Conservation (phyloP, 139 green algal genomes). For the Haematococcus sp. region DNA sequence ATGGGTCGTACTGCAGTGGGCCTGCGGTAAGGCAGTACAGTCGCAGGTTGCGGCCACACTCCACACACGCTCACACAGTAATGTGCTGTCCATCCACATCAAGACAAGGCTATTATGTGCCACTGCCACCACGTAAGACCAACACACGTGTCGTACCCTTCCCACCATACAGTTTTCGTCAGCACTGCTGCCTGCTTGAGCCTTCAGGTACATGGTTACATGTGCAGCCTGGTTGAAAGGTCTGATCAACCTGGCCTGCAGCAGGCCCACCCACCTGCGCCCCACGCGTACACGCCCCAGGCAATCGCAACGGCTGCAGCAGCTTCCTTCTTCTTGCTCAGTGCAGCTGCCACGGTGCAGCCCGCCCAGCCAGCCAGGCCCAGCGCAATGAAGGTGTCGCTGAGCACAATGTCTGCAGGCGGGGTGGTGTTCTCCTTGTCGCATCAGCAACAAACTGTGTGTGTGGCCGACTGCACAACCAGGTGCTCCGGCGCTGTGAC, state of each 20-base stretch:
- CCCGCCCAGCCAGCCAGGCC: constrained; percentile 9
- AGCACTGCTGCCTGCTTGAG: too few relatives aligned
- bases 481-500: too few relatives aligned
- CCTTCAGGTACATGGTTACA: too few relatives aligned
- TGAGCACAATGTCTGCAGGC: neutral
- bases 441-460: too few relatives aligned
- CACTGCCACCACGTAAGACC: neutral
- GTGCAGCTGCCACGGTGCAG: constrained; percentile 2
- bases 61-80: neutral
- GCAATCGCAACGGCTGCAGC: neutral
- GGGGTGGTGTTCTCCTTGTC: too few relatives aligned
- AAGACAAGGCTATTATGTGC: neutral
- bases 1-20: constrained; percentile 18
- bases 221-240: too few relatives aligned
- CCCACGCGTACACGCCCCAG: constrained; percentile 4
- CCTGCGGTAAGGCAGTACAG: constrained; percentile 4
- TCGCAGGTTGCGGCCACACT: neutral
- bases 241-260: too few relatives aligned
- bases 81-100: neutral
- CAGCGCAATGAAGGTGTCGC: neutral
- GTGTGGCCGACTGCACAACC: too few relatives aligned
- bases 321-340: neutral
- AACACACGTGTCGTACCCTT: too few relatives aligned
- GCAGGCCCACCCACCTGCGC: neutral
- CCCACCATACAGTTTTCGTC: too few relatives aligned